Conservation (phyloP, 306 rosid species). For the Cucumis cinereus region DNA sequence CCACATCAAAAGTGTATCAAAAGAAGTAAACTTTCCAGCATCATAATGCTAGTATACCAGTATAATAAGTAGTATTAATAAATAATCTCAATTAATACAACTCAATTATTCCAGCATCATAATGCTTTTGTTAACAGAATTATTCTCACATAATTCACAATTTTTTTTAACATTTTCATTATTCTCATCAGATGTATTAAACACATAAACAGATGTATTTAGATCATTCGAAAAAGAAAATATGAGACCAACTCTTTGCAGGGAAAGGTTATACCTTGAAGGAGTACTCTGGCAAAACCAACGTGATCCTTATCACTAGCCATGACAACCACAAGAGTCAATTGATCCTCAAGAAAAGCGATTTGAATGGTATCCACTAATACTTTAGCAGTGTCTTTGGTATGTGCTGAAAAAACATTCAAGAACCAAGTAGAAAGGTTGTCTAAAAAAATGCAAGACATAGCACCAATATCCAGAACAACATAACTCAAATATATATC, state of each 20-base stretch:
- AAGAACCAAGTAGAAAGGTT: not conserved
- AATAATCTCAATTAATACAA: no score
- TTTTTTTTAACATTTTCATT: no score
- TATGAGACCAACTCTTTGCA: not conserved
- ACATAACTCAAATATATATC: not conserved
- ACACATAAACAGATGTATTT: no score
- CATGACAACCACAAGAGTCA: slow-evolving; percentile 78
- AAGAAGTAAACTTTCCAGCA: not conserved
- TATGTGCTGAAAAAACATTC: slow-evolving; percentile 48
- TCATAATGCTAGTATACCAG: not conserved
- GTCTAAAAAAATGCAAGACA: not conserved
- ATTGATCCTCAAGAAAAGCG: slow-evolving; percentile 44
- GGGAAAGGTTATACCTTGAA: slow-evolving; percentile 45
- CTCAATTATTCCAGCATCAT: no score
- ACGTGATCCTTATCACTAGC: slow-evolving; percentile 81
- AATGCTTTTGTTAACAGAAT: no score
- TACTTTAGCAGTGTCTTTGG: slow-evolving; percentile 82
- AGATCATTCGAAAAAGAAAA: no score
- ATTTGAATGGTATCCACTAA: slow-evolving; percentile 42
- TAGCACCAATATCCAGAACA: not conserved
- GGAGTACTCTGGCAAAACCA: slow-evolving; percentile 76
- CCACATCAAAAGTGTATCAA: not conserved
- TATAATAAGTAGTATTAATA: not conserved
- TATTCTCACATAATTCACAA: no score
- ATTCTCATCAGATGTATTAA: no score